These are phyloP conservation scores for Asterionellopsis glacialis DNA, from an alignment of 108 stramenopile species.

Conservation along the genomic window DNA sequence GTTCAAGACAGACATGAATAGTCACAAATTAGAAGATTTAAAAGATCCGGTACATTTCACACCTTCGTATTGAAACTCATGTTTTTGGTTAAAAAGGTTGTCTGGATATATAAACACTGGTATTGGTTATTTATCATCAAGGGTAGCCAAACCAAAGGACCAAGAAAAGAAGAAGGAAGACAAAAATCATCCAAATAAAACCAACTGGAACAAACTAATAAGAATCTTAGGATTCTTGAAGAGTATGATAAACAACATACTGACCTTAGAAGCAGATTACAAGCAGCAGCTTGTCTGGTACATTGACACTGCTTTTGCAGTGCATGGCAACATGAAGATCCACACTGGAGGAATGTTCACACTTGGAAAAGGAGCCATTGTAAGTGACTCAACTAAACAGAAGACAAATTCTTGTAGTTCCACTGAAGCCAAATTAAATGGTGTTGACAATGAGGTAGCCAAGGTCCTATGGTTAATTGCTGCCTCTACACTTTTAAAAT, in stretches of 20 bases:
- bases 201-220: too few species aligned
- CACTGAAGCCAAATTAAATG: constrained; percentile 24
- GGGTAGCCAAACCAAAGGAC: too few species aligned
- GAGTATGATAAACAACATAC: constrained; percentile 4
- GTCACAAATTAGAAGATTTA: too few species aligned
- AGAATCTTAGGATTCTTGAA: constrained; percentile 32
- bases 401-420: constrained; percentile 27
- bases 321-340: constrained; percentile 8
- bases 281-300: constrained; percentile 12
- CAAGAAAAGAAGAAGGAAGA: too few species aligned
- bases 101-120: not conserved
- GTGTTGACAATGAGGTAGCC: constrained; percentile 16
- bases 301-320: constrained; percentile 11
- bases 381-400: constrained; percentile 21
- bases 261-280: constrained; percentile 15
- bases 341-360: constrained; percentile 32
- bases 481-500: too few species aligned
- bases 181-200: too few species aligned
- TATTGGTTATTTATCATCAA: too few species aligned
- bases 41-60: constrained; percentile 21
- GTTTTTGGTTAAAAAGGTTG: constrained; percentile 14
- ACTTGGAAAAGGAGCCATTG: constrained; percentile 11
- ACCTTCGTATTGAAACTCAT: constrained; percentile 18
- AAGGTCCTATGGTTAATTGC: constrained; percentile 28
- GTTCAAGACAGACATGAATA: too few species aligned